Conservation (phyloP, 805 yeast species). For the Kuraishia piskuri region DNA sequence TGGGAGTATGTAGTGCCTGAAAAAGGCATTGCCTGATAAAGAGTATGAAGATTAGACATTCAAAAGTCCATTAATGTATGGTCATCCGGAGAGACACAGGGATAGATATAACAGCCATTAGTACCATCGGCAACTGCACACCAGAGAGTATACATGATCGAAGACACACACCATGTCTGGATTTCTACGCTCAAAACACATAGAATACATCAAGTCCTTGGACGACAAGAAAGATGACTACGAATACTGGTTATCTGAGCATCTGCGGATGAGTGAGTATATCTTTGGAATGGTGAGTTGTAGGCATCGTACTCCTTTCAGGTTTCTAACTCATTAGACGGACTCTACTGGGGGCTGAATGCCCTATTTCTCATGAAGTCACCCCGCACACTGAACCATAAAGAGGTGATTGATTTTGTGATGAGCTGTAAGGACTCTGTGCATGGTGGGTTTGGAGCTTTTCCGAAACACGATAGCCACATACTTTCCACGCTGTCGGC, state of each 20-base stretch:
- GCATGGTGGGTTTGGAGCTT: conserved; percentile 83
- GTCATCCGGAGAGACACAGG: too few species aligned
- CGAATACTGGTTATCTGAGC: conserved; percentile 87
- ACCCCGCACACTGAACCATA: conserved; percentile 45
- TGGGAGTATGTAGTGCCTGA: too few species aligned
- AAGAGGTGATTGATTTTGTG: conserved; percentile 63
- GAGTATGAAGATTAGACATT: not conserved
- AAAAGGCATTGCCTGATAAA: too few species aligned
- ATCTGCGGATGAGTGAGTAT: conserved; percentile 54
- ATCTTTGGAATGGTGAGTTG: not conserved
- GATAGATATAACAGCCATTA: not conserved
- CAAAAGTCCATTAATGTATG: not conserved
- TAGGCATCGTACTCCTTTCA: not conserved
- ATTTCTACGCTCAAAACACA: conserved; percentile 39
- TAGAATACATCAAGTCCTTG: conserved; percentile 44
- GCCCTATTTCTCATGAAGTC: conserved; percentile 58
- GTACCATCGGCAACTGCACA: not conserved
- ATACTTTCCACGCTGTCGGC: conserved; percentile 79
- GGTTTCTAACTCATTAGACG: conserved; percentile 28
- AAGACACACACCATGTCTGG: not conserved
- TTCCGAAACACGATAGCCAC: conserved; percentile 86
- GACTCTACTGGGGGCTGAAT: conserved; percentile 91
- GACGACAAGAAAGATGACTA: conserved; percentile 49
- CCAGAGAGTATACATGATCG: not conserved
- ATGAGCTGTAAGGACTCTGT: conserved; percentile 48